Percentiles rank a stretch among this genome's conserved stretches.
Conservation (phyloP, 2,329 filamentous ascomycete species). For the Aspergillus terreus region DNA sequence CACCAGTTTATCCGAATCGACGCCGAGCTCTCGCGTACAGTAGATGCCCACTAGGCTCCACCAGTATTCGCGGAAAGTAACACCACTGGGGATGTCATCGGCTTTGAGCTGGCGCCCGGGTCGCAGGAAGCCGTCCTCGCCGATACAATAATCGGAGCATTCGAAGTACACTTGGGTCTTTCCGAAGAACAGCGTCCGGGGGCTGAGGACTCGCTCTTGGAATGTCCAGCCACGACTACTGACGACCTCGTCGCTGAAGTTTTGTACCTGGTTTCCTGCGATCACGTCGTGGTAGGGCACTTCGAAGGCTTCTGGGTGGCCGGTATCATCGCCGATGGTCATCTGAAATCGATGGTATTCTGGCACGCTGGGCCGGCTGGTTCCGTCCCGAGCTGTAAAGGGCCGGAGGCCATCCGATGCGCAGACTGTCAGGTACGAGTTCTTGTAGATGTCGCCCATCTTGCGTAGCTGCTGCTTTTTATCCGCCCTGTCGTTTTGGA, state of each 20-base stretch:
- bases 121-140: background rate
- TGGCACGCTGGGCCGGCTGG: background rate
- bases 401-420: background rate
- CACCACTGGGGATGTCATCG: background rate
- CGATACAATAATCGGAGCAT: background rate
- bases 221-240: background rate
- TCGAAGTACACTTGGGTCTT: background rate
- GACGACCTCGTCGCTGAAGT: background rate
- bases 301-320: background rate
- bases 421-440: background rate
- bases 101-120: background rate
- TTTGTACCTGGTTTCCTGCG: background rate
- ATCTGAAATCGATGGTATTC: background rate
- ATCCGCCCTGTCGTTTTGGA: background rate
- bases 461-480: background rate
- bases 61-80: background rate
- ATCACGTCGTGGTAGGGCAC: background rate
- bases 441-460: background rate
- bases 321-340: background rate
- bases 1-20: background rate
- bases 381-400: background rate
- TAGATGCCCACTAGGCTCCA: background rate
- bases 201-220: background rate
- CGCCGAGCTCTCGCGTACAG: background rate
- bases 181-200: background rate